Percentiles rank a stretch among this genome's conserved stretches.
phyloP scores from a whole-genome alignment of 495 filamentous ascomycete genomes.

The Aspergillus cavernicola region DNA sequence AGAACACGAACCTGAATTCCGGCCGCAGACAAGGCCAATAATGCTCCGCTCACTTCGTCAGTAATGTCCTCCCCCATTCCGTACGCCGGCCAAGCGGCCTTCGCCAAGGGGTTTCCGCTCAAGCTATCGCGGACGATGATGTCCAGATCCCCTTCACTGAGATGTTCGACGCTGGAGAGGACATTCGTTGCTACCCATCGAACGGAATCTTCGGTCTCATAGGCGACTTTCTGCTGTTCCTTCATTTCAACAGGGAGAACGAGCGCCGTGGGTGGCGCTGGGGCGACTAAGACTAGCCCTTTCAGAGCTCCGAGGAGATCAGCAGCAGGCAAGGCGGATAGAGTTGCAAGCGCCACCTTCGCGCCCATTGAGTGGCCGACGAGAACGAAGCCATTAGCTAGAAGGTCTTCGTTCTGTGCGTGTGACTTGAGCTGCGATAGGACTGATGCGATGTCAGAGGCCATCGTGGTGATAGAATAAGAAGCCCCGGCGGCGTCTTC shows the following conservation, averaged over 20 bases:
- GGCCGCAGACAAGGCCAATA: not conserved
- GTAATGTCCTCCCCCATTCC: constrained; percentile 40
- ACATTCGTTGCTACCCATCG: constrained; percentile 34
- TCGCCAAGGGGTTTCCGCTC: constrained; percentile 28
- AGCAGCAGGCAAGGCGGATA: constrained; percentile 7
- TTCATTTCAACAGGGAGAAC: constrained; percentile 33
- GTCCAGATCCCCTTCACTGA: constrained; percentile 20
- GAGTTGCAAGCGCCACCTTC: constrained; percentile 35
- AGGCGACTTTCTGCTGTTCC: constrained; percentile 33
- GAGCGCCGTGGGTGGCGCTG: constrained; percentile 32
- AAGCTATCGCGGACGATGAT: constrained; percentile 30
- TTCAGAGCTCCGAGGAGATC: constrained; percentile 15
- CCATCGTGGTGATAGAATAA: constrained; percentile 28
- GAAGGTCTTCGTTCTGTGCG: not conserved
- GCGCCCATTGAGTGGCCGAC: constrained; percentile 45
- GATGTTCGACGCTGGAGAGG: constrained; percentile 21
- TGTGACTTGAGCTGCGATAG: constrained; percentile 20
- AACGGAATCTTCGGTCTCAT: constrained; percentile 24
- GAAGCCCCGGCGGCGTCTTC: constrained; percentile 1
- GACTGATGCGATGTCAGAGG: constrained; percentile 27
- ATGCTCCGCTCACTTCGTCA: constrained; percentile 1
- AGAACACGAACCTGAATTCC: constrained; percentile 21
- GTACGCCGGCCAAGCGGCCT: constrained; percentile 36
- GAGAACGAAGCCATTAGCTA: constrained; percentile 28
- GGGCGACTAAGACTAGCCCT: constrained; percentile 35